Percentiles rank a stretch among this genome's conserved stretches.
phyloP scores from a whole-genome alignment of 352 stramenopile genomes.

The Pythium aristosporum region DNA sequence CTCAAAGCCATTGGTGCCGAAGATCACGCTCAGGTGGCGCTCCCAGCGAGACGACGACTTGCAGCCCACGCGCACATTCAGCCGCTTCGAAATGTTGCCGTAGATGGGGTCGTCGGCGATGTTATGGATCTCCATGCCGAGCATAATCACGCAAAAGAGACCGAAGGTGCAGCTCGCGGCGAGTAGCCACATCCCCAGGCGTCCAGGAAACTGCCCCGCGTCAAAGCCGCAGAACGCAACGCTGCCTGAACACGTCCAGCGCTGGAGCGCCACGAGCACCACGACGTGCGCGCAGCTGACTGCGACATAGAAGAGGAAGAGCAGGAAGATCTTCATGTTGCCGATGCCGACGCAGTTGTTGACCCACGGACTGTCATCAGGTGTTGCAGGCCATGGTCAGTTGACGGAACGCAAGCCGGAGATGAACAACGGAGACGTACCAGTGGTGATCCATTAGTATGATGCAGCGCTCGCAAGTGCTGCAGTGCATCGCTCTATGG shows the following conservation, averaged over 20 bases:
- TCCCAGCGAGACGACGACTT: conserved; percentile 63
- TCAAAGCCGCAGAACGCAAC: conserved; percentile 56
- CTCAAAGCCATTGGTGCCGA: conserved; percentile 65
- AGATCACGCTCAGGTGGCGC: conserved; percentile 76
- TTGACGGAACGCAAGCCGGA: neutral
- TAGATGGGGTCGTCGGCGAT: conserved; percentile 57
- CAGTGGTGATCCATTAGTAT: conserved; percentile 85
- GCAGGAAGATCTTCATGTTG: conserved; percentile 81
- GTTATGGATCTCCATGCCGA: conserved; percentile 77
- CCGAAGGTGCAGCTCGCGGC: conserved; percentile 69
- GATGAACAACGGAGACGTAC: conserved; percentile 31
- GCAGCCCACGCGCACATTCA: conserved; percentile 50
- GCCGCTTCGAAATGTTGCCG: conserved; percentile 44
- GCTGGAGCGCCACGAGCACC: conserved; percentile 53
- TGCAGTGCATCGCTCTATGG: conserved; percentile 71
- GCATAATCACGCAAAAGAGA: conserved; percentile 75
- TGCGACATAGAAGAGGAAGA: conserved; percentile 77
- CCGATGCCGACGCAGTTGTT: conserved; percentile 87
- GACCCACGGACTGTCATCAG: conserved; percentile 64
- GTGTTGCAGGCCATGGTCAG: neutral
- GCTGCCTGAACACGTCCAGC: conserved; percentile 40
- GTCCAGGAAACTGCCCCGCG: conserved; percentile 53
- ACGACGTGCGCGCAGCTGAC: conserved; percentile 56
- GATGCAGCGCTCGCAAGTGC: conserved; percentile 75
- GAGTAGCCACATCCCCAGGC: conserved; percentile 63